Conservation (phyloP, 108 stramenopile genomes). For the Asterionellopsis glacialis region DNA sequence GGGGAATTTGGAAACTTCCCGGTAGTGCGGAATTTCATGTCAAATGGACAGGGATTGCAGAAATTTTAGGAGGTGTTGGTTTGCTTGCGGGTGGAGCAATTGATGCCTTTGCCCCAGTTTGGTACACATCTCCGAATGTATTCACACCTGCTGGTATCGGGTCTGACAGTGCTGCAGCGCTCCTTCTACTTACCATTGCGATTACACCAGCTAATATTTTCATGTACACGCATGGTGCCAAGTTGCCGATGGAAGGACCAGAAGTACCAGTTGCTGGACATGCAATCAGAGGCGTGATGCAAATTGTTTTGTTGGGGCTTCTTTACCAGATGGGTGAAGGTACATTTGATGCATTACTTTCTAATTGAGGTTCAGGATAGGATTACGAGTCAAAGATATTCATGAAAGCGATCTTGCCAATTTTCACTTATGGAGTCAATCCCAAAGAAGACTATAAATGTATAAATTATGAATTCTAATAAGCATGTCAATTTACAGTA, state of each 20-base stretch:
- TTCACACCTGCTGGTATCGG: constrained; percentile 3
- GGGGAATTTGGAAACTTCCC: constrained; percentile 86
- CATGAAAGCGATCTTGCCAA: too few species aligned
- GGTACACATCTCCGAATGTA: constrained; percentile 40
- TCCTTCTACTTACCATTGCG: constrained; percentile 60
- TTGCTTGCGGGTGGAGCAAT: constrained; percentile 11
- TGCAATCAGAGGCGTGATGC: constrained; percentile 48
- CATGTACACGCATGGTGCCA: constrained; percentile 85
- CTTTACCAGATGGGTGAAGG: too few species aligned
- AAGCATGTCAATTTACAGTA: too few species aligned
- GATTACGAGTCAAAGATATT: too few species aligned
- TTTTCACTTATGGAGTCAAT: too few species aligned
- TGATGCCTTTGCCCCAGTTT: constrained; percentile 1
- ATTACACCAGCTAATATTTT: constrained; percentile 89
- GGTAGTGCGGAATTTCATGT: constrained; percentile 74
- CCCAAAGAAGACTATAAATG: too few species aligned
- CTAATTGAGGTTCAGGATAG: too few species aligned
- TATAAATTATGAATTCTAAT: too few species aligned
- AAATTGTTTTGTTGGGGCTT: constrained; percentile 44
- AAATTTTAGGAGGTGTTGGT: constrained; percentile 63
- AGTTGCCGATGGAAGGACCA: constrained; percentile 41
- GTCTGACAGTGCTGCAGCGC: neutral
- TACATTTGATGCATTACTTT: too few species aligned
- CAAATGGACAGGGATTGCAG: constrained; percentile 78
- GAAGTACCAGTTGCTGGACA: constrained; percentile 46